Conservation (phyloP, 1,284 basidiomycete genomes). For the Spongispora temasekensis region DNA sequence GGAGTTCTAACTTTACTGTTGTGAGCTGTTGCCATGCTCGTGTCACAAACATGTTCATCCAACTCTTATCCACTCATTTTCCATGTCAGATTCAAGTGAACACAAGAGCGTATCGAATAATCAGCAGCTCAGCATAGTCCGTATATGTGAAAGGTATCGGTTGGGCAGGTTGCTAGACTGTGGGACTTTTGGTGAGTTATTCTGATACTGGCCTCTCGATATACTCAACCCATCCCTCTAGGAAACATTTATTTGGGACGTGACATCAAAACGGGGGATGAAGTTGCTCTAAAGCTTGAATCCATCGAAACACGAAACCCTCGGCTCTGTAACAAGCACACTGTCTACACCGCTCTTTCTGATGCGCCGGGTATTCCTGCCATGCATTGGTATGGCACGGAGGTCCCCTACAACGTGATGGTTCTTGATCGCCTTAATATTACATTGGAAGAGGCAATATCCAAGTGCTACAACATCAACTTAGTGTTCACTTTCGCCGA, state of each 20-base stretch:
- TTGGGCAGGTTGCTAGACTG: too few species aligned
- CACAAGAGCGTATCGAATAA: too few species aligned
- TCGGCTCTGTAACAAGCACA: constrained; percentile 99
- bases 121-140: too few species aligned
- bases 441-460: constrained; percentile 96
- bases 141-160: too few species aligned
- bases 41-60: too few species aligned
- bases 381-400: constrained; percentile 97
- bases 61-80: too few species aligned
- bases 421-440: constrained; percentile 97
- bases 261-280: constrained; percentile 99
- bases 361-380: constrained; percentile 99
- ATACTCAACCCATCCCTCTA: too few species aligned
- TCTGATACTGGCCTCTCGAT: too few species aligned
- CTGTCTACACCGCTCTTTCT: constrained; percentile 96
- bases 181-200: too few species aligned
- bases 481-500: constrained; percentile 96
- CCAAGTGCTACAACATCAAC: constrained; percentile 99
- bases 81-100: too few species aligned
- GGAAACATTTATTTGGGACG: constrained; percentile 99
- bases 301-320: constrained; percentile 99
- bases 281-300: constrained; percentile 99
- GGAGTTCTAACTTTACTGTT: too few species aligned
- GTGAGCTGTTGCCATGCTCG: too few species aligned
- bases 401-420: constrained; percentile 99